Evolutionary conservation across 2,329 filamentous ascomycete genomes (phyloP).

Genomic region (Coleophoma cylindrospora): DNA sequence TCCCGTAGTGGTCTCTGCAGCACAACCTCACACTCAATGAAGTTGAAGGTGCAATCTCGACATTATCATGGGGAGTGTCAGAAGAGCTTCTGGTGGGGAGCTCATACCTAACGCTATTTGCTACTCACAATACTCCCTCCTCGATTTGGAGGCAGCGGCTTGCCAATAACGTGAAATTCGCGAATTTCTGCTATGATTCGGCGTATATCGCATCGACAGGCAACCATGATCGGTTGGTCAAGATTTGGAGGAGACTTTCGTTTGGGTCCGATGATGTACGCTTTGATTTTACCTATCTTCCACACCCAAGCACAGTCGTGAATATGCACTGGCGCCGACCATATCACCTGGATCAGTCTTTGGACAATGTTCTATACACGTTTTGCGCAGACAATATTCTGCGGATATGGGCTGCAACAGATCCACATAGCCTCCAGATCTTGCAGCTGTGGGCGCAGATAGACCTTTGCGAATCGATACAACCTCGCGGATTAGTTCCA

Average conservation of each 20-base stretch:
- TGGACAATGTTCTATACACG: constrained; percentile 87
- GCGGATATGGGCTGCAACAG: constrained; percentile 77
- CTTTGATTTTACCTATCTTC: constrained; percentile 87
- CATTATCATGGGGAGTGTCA: constrained; percentile 80
- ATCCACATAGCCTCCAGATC: constrained; percentile 65
- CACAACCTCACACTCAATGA: constrained; percentile 47
- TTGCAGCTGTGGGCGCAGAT: constrained; percentile 78
- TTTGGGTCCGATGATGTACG: constrained; percentile 79
- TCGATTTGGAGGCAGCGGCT: constrained; percentile 71
- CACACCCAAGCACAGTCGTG: constrained; percentile 79
- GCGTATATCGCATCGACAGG: constrained; percentile 80
- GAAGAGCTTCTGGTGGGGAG: constrained; percentile 82
- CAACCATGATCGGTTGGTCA: constrained; percentile 74
- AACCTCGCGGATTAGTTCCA: constrained; percentile 24
- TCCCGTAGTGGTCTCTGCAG: constrained; percentile 57
- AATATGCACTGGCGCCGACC: constrained; percentile 81
- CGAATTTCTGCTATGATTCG: constrained; percentile 80
- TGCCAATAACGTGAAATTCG: constrained; percentile 68
- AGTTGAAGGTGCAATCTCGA: constrained; percentile 38
- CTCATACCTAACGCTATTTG: constrained; percentile 64
- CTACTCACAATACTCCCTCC: constrained; percentile 40
- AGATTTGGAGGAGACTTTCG: constrained; percentile 85
- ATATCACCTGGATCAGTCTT: constrained; percentile 68
- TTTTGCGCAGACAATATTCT: constrained; percentile 76
- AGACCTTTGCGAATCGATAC: constrained; percentile 68